Evolutionary conservation across 345 rosid genomes (phyloP).

Genomic region (Brassica juncea): DNA sequence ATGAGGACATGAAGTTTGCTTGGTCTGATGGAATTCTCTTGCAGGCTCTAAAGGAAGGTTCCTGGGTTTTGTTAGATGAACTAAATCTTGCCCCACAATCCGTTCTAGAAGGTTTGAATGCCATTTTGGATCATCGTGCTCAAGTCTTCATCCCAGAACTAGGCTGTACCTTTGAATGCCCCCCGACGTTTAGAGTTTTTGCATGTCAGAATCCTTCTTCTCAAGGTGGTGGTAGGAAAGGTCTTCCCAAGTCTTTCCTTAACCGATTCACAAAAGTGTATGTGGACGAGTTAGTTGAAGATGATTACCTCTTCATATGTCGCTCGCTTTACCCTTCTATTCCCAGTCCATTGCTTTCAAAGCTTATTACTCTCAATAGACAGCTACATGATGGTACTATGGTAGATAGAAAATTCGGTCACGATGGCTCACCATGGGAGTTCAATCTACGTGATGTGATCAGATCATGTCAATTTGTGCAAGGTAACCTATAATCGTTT

Average conservation of each 20-base stretch:
- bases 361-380: slow-evolving; percentile 74
- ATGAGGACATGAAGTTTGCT: slow-evolving; percentile 85
- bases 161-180: slow-evolving; percentile 75
- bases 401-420: slow-evolving; percentile 70
- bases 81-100: slow-evolving; percentile 98
- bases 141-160: slow-evolving; percentile 96
- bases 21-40: slow-evolving; percentile 97
- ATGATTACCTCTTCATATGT: slow-evolving; percentile 80
- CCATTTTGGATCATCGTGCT: slow-evolving; percentile 94
- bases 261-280: slow-evolving; percentile 96
- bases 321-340: slow-evolving; percentile 74
- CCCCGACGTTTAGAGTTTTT: slow-evolving; percentile 80
- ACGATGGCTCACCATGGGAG: slow-evolving; percentile 97
- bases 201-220: slow-evolving; percentile 97
- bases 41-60: slow-evolving; percentile 97
- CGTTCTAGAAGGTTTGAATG: slow-evolving; percentile 96
- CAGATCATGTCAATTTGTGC: slow-evolving; percentile 78
- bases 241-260: slow-evolving; percentile 92
- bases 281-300: slow-evolving; percentile 83
- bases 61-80: slow-evolving; percentile 96
- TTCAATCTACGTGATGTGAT: slow-evolving; percentile 93
- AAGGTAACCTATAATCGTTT: slow-evolving; percentile 51
- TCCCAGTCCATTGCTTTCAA: slow-evolving; percentile 63
- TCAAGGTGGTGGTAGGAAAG: slow-evolving; percentile 99
- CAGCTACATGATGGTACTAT: slow-evolving; percentile 77